Evolutionary conservation across 2,329 filamentous ascomycete genomes (phyloP), one percentile per base, ranked within the genome.

Genomic region (Hortaea sp.): DNA sequence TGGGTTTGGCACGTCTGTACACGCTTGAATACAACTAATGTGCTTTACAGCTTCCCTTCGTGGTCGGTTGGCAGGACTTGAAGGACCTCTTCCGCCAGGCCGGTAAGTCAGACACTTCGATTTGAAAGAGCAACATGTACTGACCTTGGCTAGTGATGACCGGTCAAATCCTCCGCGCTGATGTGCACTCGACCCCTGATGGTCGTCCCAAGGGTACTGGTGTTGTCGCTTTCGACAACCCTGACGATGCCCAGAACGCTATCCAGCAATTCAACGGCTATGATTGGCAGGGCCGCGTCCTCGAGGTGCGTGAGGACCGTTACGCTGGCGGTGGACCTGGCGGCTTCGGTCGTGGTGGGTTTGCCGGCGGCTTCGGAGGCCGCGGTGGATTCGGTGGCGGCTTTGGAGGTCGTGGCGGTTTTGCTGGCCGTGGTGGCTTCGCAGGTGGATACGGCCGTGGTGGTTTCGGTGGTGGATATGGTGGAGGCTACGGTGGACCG

Each of bases 61-160:
- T 88, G 55, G 87, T 94, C 59, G 92, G 92, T 66, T 98, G 92
- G 92, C 92, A 98, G 72, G 92, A 98, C 69, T 74, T 98, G 58
- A 98, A 98, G 73, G 92, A 98, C 69, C 77, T 98, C 57, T 98
- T 98, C 77, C 86, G 92, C 63, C 89, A 95, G 78, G 89, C 92
- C 71, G 87, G 89, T 95, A 76, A 77, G 88, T 76, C 59, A 7
- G 12, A 35, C 34, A 37, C 41, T 20, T 20, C 7, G 6, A n/a
- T 32, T n/a, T 6, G 31, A 35, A 35, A 35, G 38, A 10, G 38
- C 11, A 40, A 10, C 28, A 20, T 4, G 10, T 34, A 39, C 49
- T 54, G 59, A 53, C 57, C 73, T 68, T 68, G 49, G 67, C 70
- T 51, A 53, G 51, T 48, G 13, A 46, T 37, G 28, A 67, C 82